Percentiles rank a stretch among this genome's conserved stretches.
These are phyloP conservation scores for Typha latifolia DNA, from an alignment of 176 grass and related monocot genomes.

Conservation along the genomic window DNA sequence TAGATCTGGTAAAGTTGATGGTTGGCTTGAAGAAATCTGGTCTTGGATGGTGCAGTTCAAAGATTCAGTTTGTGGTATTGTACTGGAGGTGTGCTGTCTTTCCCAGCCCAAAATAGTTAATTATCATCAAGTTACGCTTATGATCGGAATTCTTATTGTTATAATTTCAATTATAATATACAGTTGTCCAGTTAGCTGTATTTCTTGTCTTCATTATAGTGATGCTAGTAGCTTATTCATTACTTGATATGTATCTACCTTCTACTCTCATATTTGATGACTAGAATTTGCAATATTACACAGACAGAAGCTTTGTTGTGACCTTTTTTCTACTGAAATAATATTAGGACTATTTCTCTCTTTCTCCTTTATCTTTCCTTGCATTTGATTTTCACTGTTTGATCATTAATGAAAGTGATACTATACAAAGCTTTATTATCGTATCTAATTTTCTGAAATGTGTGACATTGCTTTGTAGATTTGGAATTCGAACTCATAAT, in stretches of 20 bases:
- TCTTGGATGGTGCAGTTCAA: slow-evolving; percentile 81
- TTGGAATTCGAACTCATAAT: neutral
- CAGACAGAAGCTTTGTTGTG: too few relatives aligned
- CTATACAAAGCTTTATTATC: slow-evolving; percentile 7
- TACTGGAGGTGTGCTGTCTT: slow-evolving; percentile 45
- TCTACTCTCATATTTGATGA: too few relatives aligned
- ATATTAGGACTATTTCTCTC: too few relatives aligned
- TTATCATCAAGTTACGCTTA: neutral
- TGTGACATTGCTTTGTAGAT: neutral
- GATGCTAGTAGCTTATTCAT: too few relatives aligned
- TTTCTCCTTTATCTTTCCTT: too few relatives aligned
- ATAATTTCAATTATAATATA: slow-evolving; percentile 11
- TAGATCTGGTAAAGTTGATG: slow-evolving; percentile 52
- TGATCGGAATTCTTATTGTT: neutral
- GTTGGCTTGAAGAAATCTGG: slow-evolving; percentile 92
- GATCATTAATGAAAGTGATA: slow-evolving; percentile 1
- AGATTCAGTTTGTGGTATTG: slow-evolving; percentile 49
- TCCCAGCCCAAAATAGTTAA: neutral
- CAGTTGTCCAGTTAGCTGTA: neutral
- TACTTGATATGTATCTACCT: too few relatives aligned
- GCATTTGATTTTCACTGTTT: too few relatives aligned
- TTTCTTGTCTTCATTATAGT: too few relatives aligned
- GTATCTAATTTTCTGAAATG: slow-evolving; percentile 12
- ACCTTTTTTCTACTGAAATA: too few relatives aligned
- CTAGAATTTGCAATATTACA: too few relatives aligned